Evolutionary conservation across 495 filamentous ascomycete genomes (phyloP), one percentile per base, ranked within the genome.

Genomic region (Xylaria bambusicola): DNA sequence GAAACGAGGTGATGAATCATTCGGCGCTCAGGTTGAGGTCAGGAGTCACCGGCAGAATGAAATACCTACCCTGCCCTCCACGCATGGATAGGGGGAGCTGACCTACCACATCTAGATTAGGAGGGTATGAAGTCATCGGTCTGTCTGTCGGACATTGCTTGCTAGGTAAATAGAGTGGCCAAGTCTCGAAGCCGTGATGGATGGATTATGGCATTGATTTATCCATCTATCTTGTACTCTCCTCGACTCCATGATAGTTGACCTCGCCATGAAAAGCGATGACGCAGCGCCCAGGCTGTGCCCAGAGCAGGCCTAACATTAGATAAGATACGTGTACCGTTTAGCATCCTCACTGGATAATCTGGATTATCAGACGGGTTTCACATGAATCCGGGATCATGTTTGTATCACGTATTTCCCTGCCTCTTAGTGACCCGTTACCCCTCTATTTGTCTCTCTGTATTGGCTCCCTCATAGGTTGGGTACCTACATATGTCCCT

Each of bases 311-410:
- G n/a, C n/a, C n/a, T n/a, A n/a, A n/a, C n/a, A n/a, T n/a, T n/a
- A n/a, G n/a, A n/a, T n/a, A n/a, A n/a, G n/a, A n/a, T n/a, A n/a
- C n/a, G n/a, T n/a, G n/a, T n/a, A n/a, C n/a, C n/a, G n/a, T n/a
- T n/a, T n/a, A n/a, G n/a, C n/a, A n/a, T n/a, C n/a, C n/a, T n/a
- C n/a, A n/a, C n/a, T n/a, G n/a, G n/a, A n/a, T n/a, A n/a, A n/a
- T n/a, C n/a, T n/a, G n/a, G n/a, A 15, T 33, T 15, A 27, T 15
- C 23, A 29, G 50, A 41, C 36, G n/a, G 26, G 50, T 53, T 29
- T 58, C 55, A 58, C 55, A 58, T 58, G 55, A 58, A 58, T 40
- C 35, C 35, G 23, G 55, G 31, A 21, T 20, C 13, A 49, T 47
- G 29, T 49, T 49, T 35, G 33, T 38, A 15, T 10, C 15, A 13